phyloP scores from a whole-genome alignment of 2,329 filamentous ascomycete genomes.

The Nothomitra cinnamomea region DNA sequence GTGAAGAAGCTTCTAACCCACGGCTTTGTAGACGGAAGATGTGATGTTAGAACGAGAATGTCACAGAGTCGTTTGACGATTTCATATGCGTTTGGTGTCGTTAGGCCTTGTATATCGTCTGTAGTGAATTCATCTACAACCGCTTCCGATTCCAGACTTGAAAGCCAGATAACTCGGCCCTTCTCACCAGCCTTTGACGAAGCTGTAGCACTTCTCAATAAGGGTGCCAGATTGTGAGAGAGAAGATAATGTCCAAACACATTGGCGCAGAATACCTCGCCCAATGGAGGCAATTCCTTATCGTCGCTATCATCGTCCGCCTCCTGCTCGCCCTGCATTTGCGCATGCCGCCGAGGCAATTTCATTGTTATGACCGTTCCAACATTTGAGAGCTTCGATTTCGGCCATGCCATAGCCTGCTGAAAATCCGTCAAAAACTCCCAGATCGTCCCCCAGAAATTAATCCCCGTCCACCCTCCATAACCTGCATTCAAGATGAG shows the following conservation, averaged over 20 bases:
- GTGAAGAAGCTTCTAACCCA: conserved; percentile 41
- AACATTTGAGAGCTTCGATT: conserved; percentile 49
- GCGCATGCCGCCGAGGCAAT: conserved; percentile 17
- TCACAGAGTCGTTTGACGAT: conserved; percentile 78
- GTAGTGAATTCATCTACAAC: conserved; percentile 37
- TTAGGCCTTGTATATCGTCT: conserved; percentile 61
- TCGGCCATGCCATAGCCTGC: conserved; percentile 57
- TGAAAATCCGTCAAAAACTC: conserved; percentile 42
- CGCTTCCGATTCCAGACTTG: conserved; percentile 68
- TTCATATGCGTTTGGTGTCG: conserved; percentile 54
- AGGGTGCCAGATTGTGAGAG: conserved; percentile 58
- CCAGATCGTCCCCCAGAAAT: conserved; percentile 46
- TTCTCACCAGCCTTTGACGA: neutral
- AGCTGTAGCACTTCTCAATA: conserved; percentile 37
- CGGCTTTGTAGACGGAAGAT: conserved; percentile 44
- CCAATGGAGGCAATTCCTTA: conserved; percentile 41
- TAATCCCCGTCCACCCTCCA: conserved; percentile 67
- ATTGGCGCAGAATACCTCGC: conserved; percentile 77
- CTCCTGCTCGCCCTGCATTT: conserved; percentile 5
- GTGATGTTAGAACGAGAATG: conserved; percentile 55
- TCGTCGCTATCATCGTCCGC: conserved; percentile 9
- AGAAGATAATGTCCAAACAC: conserved; percentile 92
- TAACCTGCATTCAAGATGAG: conserved; percentile 79
- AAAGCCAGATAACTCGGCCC: conserved; percentile 72
- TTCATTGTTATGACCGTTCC: conserved; percentile 40